A percentile compares a stretch with the other conserved stretches of the same genome.
Evolutionary conservation across 2,329 filamentous ascomycete species (phyloP).

Genomic region (Calonectria crousiana): DNA sequence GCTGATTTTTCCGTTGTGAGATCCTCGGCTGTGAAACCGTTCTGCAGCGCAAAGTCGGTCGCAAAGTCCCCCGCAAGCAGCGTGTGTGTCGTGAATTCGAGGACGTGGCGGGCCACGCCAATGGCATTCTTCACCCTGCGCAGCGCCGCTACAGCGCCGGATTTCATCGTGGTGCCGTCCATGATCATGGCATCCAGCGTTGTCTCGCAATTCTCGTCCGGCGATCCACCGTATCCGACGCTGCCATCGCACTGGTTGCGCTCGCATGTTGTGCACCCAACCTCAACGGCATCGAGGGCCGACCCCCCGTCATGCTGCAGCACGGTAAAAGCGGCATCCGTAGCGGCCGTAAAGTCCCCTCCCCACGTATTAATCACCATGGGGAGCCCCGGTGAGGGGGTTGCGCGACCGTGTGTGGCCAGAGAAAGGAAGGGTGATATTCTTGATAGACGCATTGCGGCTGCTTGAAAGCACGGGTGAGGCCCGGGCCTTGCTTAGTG

Average conservation of each 20-base stretch:
- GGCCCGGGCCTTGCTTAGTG: background rate
- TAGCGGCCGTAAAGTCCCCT: constrained; percentile 63
- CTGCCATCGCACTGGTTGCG: constrained; percentile 65
- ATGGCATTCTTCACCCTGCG: constrained; percentile 62
- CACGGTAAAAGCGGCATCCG: constrained; percentile 61
- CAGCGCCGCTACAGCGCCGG: constrained; percentile 65
- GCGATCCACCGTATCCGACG: constrained; percentile 67
- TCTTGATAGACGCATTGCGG: constrained; percentile 23
- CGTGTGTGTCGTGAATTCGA: constrained; percentile 64
- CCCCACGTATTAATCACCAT: constrained; percentile 69
- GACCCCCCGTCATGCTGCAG: constrained; percentile 48
- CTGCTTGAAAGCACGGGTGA: background rate
- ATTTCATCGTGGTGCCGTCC: constrained; percentile 66
- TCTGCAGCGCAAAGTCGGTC: constrained; percentile 64
- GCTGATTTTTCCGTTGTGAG: constrained; percentile 57
- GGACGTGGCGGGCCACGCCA: constrained; percentile 62
- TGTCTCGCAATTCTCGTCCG: constrained; percentile 68
- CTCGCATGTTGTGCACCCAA: constrained; percentile 66
- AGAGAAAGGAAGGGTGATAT: constrained; percentile 28
- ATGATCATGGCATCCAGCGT: constrained; percentile 71
- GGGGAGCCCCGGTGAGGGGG: constrained; percentile 56
- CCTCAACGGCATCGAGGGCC: constrained; percentile 64
- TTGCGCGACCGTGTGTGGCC: constrained; percentile 23
- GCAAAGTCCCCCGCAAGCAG: constrained; percentile 66
- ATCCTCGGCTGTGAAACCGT: constrained; percentile 61